Evolutionary conservation across 164 flowering plant genomes (phyloP).

Genomic region (Annona cherimola): DNA sequence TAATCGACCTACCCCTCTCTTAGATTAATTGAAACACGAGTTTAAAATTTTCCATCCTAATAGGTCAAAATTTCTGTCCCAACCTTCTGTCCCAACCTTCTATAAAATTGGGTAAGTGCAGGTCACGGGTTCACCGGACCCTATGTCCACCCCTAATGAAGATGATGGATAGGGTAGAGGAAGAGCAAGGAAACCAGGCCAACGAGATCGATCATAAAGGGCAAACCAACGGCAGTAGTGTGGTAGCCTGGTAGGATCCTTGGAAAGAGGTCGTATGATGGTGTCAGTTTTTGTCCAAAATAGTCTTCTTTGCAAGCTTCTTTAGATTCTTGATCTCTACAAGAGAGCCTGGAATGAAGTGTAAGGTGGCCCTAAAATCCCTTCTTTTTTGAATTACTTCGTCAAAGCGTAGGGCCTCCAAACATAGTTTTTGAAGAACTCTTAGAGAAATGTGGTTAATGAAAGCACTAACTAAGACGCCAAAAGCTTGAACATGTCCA

Average conservation of each 20-base stretch:
- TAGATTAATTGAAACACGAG: not conserved
- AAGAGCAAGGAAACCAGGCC: not conserved
- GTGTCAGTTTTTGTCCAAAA: not conserved
- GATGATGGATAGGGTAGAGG: no score
- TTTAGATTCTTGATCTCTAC: constrained; percentile 2
- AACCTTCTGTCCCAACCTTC: not conserved
- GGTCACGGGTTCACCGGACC: not conserved
- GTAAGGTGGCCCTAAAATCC: not conserved
- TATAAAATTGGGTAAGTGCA: not conserved
- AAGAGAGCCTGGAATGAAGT: not conserved
- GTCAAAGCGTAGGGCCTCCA: constrained; percentile 3
- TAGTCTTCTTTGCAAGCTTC: not conserved
- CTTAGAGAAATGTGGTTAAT: not conserved
- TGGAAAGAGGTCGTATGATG: not conserved
- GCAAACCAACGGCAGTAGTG: constrained; percentile 5
- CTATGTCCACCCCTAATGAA: not conserved
- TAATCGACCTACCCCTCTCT: not conserved
- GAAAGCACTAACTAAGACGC: not conserved
- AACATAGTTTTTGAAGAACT: not conserved
- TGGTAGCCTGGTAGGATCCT: constrained; percentile 1
- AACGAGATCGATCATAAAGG: not conserved
- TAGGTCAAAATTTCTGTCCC: not conserved
- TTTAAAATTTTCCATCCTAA: no score
- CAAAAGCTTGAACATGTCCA: not conserved
- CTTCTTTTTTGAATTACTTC: not conserved